Conservation (phyloP, 176 grass and related monocot genomes). For the Carex pumila region DNA sequence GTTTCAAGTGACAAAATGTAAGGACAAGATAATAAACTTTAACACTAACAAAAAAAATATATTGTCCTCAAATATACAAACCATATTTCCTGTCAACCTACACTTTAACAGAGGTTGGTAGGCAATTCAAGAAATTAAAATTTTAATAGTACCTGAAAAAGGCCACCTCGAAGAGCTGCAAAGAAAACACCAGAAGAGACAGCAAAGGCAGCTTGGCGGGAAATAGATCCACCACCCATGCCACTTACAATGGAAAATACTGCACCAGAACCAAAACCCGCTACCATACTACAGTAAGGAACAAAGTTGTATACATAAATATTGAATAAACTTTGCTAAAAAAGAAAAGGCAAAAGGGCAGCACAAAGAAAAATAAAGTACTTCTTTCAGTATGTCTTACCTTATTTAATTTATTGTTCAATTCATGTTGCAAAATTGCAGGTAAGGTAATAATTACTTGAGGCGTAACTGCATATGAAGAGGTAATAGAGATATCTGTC, state of each 20-base stretch:
- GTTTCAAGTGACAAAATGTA: not conserved
- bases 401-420: not conserved
- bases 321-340: not conserved
- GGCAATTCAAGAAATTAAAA: not conserved
- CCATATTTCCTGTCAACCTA: conserved; percentile 3
- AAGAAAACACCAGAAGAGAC: conserved; percentile 37
- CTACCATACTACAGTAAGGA: conserved; percentile 59
- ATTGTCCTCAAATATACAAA: not conserved
- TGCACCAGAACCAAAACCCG: conserved; percentile 91
- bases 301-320: conserved; percentile 5
- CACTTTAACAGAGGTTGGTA: not conserved
- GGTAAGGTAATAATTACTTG: not conserved
- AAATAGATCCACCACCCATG: conserved; percentile 62
- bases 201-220: conserved; percentile 66
- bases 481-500: not conserved
- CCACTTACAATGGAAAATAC: conserved; percentile 88
- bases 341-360: not conserved
- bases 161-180: conserved; percentile 41
- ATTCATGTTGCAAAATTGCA: not conserved
- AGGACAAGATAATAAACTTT: not conserved
- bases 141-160: conserved; percentile 62
- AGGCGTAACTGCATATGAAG: not conserved
- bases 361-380: not conserved
- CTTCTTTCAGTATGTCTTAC: not conserved
- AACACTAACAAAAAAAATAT: not conserved